Evolutionary conservation across 768 basidiomycete species (phyloP).

Genomic region (Multifurca ochricompacta): DNA sequence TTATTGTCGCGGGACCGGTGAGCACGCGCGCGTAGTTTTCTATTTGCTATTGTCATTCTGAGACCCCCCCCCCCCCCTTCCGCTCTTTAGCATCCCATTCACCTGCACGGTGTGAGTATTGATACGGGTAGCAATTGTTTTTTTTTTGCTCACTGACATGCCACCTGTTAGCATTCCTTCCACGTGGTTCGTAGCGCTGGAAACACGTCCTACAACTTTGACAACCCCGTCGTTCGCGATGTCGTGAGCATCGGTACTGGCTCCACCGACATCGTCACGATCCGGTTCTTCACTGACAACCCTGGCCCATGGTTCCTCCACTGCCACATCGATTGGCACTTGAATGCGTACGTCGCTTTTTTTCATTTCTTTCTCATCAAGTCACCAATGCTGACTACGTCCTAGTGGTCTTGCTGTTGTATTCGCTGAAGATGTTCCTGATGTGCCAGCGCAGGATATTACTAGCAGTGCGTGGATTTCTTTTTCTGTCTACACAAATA

Average conservation of each 20-base stretch:
- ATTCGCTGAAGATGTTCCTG: slow-evolving; percentile 16
- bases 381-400: not conserved
- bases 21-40: slow-evolving; percentile 16
- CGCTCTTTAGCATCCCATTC: slow-evolving; percentile 11
- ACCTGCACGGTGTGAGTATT: slow-evolving; percentile 13
- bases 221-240: slow-evolving; percentile 41
- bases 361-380: not conserved
- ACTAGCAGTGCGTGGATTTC: not conserved
- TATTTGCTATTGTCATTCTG: not conserved
- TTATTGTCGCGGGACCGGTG: slow-evolving; percentile 28
- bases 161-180: slow-evolving; percentile 18
- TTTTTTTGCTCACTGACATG: not conserved
- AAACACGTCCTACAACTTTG: slow-evolving; percentile 17
- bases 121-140: not conserved
- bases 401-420: slow-evolving; percentile 19
- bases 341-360: slow-evolving; percentile 10
- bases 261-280: slow-evolving; percentile 12
- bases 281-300: slow-evolving; percentile 29
- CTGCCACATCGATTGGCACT: slow-evolving; percentile 30
- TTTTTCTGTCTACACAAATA: not conserved
- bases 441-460: not conserved
- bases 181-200: slow-evolving; percentile 20
- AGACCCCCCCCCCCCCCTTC: not conserved
- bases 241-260: slow-evolving; percentile 28
- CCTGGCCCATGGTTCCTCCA: slow-evolving; percentile 28